Percentiles rank a stretch among this genome's conserved stretches.
Evolutionary conservation across 148 eudicot species (phyloP).

Genomic region (Rhododendron williamsianum): DNA sequence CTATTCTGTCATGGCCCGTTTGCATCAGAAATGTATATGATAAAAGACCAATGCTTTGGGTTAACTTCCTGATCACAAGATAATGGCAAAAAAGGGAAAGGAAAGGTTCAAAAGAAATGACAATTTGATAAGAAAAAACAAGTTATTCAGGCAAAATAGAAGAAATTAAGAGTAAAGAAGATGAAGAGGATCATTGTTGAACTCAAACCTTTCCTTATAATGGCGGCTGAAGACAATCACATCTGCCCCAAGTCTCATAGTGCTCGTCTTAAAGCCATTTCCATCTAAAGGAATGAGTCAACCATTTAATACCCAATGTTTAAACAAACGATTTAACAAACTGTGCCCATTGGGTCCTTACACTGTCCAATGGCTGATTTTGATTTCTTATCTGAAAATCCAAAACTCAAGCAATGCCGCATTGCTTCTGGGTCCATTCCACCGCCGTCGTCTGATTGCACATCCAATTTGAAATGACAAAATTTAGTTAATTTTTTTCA

Average conservation of each 20-base stretch:
- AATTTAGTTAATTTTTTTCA: not conserved
- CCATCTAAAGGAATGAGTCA: constrained; percentile 71
- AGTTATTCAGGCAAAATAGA: too few relatives aligned
- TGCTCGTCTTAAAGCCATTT: constrained; percentile 97
- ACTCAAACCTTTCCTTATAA: constrained; percentile 38
- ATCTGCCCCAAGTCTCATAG: constrained; percentile 99
- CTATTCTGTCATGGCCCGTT: constrained; percentile 75
- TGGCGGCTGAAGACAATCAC: constrained; percentile 83
- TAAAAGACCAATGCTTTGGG: constrained; percentile 87
- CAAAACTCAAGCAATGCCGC: constrained; percentile 88
- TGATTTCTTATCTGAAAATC: constrained; percentile 85
- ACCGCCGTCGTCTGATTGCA: constrained; percentile 77
- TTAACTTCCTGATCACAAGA: constrained; percentile 51
- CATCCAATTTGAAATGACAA: constrained; percentile 22
- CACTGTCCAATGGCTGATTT: constrained; percentile 80
- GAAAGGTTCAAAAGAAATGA: not conserved
- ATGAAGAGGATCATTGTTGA: not conserved
- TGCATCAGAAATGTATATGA: constrained; percentile 81
- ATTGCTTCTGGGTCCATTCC: constrained; percentile 93
- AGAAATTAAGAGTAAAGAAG: not conserved
- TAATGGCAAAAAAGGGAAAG: constrained; percentile 2
- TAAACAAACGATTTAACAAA: not conserved
- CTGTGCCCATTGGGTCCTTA: constrained; percentile 24
- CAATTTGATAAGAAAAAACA: not conserved
- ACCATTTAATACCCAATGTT: constrained; percentile 9